Evolutionary conservation across 139 green algal genomes (phyloP).

Genomic region (Picochlorum sp.): DNA sequence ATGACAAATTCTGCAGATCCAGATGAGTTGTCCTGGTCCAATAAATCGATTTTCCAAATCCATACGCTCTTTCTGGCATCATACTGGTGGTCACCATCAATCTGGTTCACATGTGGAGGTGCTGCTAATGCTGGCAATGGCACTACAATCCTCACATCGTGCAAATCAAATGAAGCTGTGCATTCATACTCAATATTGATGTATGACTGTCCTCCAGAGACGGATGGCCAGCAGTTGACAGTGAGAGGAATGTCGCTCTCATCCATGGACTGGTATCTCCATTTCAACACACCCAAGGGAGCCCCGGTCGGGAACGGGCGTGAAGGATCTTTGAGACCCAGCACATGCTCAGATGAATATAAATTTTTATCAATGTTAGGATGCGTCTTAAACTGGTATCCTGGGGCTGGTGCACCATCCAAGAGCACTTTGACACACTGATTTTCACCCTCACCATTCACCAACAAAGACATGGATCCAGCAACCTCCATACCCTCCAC

Average conservation of each 20-base stretch:
- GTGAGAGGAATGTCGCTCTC: constrained; percentile 46
- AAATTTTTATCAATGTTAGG: constrained; percentile 98
- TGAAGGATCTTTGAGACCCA: constrained; percentile 88
- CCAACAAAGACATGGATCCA: constrained; percentile 74
- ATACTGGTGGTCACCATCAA: constrained; percentile 81
- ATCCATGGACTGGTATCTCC: constrained; percentile 75
- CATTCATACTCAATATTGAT: constrained; percentile 99
- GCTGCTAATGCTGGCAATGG: constrained; percentile 50
- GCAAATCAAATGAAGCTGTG: constrained; percentile 71
- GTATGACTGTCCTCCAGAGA: constrained; percentile 72
- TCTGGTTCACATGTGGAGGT: constrained; percentile 32
- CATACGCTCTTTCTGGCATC: constrained; percentile 56
- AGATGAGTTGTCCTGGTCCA: constrained; percentile 81
- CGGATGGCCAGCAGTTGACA: constrained; percentile 95
- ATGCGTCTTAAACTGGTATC: constrained; percentile 99
- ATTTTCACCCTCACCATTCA: constrained; percentile 61
- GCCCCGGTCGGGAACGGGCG: constrained; percentile 85
- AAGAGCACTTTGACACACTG: constrained; percentile 54
- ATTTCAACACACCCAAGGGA: constrained; percentile 93
- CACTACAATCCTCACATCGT: constrained; percentile 87
- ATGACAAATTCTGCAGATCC: constrained; percentile 94
- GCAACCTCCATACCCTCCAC: constrained; percentile 92
- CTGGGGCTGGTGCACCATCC: constrained; percentile 40
- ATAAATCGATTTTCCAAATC: constrained; percentile 85
- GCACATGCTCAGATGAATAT: constrained; percentile 59